Evolutionary conservation across 1,139 yeast genomes (phyloP), one percentile per base, ranked within the genome.

Genomic region (Kurtzmaniella quercitrusa): DNA sequence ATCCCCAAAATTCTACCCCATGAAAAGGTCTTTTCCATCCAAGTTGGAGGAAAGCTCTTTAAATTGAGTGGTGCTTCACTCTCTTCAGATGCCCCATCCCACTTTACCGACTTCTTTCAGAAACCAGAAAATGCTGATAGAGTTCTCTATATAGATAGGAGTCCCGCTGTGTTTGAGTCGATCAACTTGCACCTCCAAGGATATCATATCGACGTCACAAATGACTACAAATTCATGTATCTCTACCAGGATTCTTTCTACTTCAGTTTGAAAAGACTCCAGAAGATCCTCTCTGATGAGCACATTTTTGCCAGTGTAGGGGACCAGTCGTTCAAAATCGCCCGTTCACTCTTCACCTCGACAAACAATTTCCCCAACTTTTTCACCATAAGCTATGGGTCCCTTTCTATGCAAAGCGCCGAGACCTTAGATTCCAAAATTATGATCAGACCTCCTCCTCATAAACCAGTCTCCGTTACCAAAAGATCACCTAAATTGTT

Each of bases 181-280:
- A 85, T 90, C 27, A 79, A 79, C 51, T 58, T 67, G 46, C 96
- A 90, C 65, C 63, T 90, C 29, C 96, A 88, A 61, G 94, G 94
- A 0, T 90, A 90, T 56, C 74, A 79, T 49, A 65, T 88, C 21
- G 68, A 73, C 33, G 70, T 88, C 11, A 66, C 70, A 6, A 68
- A 76, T 50, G 94, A 83, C 44, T 72, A 68, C 40, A 81, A 81
- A 45, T 85, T 73, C 55, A 75, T 82, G 19, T 77, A 81, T 55
- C 56, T 88, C 19, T 78, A 81, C 60, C 66, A 79, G n/a, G 97
- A 90, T 61, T 81, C 95, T 2, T 68, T 72, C 52, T 90, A 87
- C 60, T 89, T 80, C 63, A 79, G 81, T 41, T 67, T 90, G 42
- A 80, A 79, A 4, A 70, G 79, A 44, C 66, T 90, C 41, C 75